These are phyloP conservation scores for Zoysia pacifica DNA, from an alignment of 176 grass and related monocot species.

Conservation along the genomic window DNA sequence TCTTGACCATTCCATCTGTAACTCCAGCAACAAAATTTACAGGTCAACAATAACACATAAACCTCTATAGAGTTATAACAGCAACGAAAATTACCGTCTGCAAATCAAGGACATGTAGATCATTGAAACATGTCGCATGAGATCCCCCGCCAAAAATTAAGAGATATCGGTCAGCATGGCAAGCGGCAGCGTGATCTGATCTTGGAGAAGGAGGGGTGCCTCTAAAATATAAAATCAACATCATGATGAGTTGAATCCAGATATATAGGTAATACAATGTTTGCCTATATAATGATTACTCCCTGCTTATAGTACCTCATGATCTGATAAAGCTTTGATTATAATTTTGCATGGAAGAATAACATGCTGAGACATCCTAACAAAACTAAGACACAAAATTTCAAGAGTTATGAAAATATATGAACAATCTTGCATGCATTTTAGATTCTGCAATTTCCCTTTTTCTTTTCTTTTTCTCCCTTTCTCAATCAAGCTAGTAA, in stretches of 20 bases:
- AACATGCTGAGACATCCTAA: not conserved
- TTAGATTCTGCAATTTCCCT: not conserved
- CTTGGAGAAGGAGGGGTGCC: slow-evolving; percentile 91
- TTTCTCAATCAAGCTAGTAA: not conserved
- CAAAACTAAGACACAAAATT: not conserved
- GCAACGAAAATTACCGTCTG: slow-evolving; percentile 52
- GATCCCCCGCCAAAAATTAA: slow-evolving; percentile 98
- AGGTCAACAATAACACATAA: slow-evolving; percentile 19
- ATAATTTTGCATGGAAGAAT: not conserved
- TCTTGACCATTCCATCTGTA: slow-evolving; percentile 90
- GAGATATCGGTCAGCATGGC: slow-evolving; percentile 89
- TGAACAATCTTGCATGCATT: not conserved
- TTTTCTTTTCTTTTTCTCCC: not conserved
- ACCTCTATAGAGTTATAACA: not conserved
- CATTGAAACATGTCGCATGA: slow-evolving; percentile 93
- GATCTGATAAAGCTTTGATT: not conserved
- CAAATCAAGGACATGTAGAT: slow-evolving; percentile 97
- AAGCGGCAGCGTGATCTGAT: slow-evolving; percentile 90
- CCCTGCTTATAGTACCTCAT: not conserved
- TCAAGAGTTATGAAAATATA: not conserved
- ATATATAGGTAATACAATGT: slow-evolving; percentile 9
- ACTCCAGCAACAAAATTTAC: slow-evolving; percentile 40
- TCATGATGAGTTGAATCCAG: slow-evolving; percentile 23
- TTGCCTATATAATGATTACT: not conserved
- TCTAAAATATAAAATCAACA: slow-evolving; percentile 51